phyloP scores from a whole-genome alignment of 2,329 filamentous ascomycete genomes.

The Pseudopyricularia javanii region DNA sequence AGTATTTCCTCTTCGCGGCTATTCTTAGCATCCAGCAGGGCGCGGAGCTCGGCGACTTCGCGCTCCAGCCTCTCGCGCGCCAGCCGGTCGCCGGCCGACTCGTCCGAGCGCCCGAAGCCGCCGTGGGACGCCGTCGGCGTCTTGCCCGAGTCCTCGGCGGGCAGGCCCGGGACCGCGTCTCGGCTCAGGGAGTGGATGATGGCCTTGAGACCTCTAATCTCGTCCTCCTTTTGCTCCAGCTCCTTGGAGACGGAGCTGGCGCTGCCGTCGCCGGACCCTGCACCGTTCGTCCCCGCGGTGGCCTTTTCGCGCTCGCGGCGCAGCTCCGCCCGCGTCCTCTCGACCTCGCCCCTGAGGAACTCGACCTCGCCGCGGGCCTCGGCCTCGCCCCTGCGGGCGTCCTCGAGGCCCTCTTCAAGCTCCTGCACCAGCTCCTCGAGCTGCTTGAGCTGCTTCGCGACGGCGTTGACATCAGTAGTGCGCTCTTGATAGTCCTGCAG shows the following conservation, averaged over 20 bases:
- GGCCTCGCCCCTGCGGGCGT: constrained; percentile 84
- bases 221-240: constrained; percentile 87
- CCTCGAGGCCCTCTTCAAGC: constrained; percentile 90
- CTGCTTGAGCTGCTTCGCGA: constrained; percentile 85
- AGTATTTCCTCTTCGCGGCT: constrained; percentile 75
- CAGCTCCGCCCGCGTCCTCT: constrained; percentile 78
- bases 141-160: constrained; percentile 20
- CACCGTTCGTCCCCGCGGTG: constrained; percentile 34
- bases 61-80: constrained; percentile 61
- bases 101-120: constrained; percentile 33
- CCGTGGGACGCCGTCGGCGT: constrained; percentile 18
- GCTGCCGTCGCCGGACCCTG: constrained; percentile 8
- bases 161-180: constrained; percentile 42
- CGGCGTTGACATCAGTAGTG: constrained; percentile 80
- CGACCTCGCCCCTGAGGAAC: constrained; percentile 87
- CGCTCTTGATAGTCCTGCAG: constrained; percentile 71
- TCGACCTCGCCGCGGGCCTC: constrained; percentile 94
- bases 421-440: constrained; percentile 94
- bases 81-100: constrained; percentile 41
- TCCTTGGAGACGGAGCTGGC: constrained; percentile 48
- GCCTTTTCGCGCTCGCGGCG: constrained; percentile 79
- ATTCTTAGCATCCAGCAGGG: constrained; percentile 59
- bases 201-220: constrained; percentile 91
- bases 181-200: constrained; percentile 94
- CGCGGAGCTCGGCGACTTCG: constrained; percentile 68